Base-by-base conservation (phyloP, 768 basidiomycete species). In the Trametes sanguinea region DNA sequence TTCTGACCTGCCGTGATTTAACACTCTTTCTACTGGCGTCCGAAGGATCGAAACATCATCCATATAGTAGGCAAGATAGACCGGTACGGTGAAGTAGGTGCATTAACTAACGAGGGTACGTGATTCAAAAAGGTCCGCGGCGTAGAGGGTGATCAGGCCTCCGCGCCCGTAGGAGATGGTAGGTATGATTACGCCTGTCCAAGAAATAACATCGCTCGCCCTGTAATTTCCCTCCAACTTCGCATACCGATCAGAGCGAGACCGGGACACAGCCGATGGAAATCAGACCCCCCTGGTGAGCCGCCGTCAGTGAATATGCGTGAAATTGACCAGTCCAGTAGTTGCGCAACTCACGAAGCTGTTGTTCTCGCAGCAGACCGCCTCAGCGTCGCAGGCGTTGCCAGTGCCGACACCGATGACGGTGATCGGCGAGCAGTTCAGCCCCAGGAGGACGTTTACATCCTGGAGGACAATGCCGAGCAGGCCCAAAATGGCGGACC, bases 201-300 rank as follows among this genome's bases (percentile, higher is more conserved):
- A 43, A 43, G 42, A 43, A 43, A n/a, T 14, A 14, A 1, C 1
- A 43, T 43, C 42, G 42, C 42, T 43, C 42, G n/a, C n/a, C n/a
- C n/a, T n/a, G n/a, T n/a, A n/a, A n/a, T n/a, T n/a, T n/a, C n/a
- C n/a, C n/a, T n/a, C n/a, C n/a, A n/a, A 7, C 30, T 30, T 10
- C 47, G 29, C 22, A 4, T 37, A 1, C 53, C 27, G 33, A 9
- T 37, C 54, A 65, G 44, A 65, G 64, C 17, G 33, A 17, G 33
- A 65, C 39, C 37, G 64, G 64, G 30, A 60, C 40, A 43, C 66
- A 67, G 53, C 66, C 66, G 37, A 65, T 54, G 51, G 57, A 62
- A 51, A 65, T 35, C 17, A 65, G 35, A 48, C 63, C 58, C 6
- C 66, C 63, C 66, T 67, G 42, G 30, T 35, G 3, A 32, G 13